Percentiles rank a stretch among this genome's conserved stretches.
These are phyloP conservation scores for Keithomyces neogunnii DNA, from an alignment of 2,329 filamentous ascomycete species.

Conservation along the genomic window DNA sequence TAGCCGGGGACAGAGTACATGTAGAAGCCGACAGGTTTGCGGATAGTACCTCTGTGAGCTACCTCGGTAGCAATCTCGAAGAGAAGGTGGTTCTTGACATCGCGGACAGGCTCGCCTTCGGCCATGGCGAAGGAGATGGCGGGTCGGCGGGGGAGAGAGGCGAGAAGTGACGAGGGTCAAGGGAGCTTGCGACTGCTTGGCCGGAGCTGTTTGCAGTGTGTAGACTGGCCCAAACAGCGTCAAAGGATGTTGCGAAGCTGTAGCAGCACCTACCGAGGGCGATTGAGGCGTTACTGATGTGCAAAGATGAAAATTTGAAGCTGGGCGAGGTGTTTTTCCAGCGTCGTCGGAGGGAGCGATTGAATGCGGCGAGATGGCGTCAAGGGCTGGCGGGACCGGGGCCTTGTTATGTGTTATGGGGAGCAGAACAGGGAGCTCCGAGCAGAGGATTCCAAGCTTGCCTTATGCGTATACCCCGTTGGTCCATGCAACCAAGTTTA, in stretches of 20 bases:
- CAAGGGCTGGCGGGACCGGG: conserved; percentile 3
- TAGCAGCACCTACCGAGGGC: not conserved
- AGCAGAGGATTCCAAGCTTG: not conserved
- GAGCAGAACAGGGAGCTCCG: not conserved
- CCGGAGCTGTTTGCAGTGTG: conserved; percentile 2
- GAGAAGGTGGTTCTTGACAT: conserved; percentile 91
- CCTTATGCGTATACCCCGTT: not conserved
- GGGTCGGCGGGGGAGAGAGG: not conserved
- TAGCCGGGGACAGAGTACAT: conserved; percentile 2
- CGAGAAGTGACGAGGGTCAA: not conserved
- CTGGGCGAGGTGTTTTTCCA: not conserved
- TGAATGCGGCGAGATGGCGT: conserved; percentile 7
- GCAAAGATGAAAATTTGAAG: not conserved
- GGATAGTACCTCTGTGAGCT: conserved; percentile 76
- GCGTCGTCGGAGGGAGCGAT: conserved; percentile 2
- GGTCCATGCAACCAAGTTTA: too few species aligned
- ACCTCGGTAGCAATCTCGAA: conserved; percentile 98
- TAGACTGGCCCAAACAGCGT: not conserved
- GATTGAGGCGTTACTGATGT: not conserved
- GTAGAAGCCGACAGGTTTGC: conserved; percentile 14
- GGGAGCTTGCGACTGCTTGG: conserved; percentile 1
- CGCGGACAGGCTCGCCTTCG: conserved; percentile 43
- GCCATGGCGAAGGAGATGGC: conserved; percentile 28
- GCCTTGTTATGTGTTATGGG: not conserved
- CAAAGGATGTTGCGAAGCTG: not conserved